Base-by-base conservation (phyloP, 257 asterid species). In the Plantago elongata region DNA sequence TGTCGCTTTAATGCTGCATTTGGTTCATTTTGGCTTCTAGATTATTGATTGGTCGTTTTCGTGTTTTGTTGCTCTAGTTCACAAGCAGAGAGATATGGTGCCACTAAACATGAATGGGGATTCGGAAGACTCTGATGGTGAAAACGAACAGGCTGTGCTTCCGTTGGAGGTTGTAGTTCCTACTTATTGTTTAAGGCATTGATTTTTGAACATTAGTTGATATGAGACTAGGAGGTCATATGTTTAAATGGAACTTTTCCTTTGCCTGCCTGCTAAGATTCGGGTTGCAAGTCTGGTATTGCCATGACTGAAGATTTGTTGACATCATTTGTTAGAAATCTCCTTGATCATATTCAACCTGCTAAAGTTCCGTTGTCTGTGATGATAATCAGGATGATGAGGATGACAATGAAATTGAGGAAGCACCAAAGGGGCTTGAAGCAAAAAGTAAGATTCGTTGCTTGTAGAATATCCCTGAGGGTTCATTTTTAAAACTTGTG, bases 41-140 rank as follows among this genome's bases (percentile, higher is more conserved):
- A 40, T 54, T 43, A 51, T 5, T 51, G 54, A 47, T 16, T 27
- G 65, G 30, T 63, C 11, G 43, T 12, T 9, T n/a, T 54, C 50
- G n/a, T 47, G 0, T 50, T 10, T 57, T 52, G 55, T 14, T 75
- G 44, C 13, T 66, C 76, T 61, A 92, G 99, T 92, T 79, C 99
- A 92, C 81, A 85, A 87, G 74, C 87, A 81, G 72, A 83, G 95
- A 65, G 96, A 92, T 68, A 63, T 86, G 27, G 70, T 92, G 49
- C 94, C 97, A 0, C 69, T 92, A 74, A 79, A 85, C 72, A 59
- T 83, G 54, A 72, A 80, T 15, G 84, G 76, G 60, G 91, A 77
- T 62, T 57, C 64, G 38, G 91, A 57, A 12, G 93, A 79, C 8
- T 83, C 99, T 10, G 99, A 86, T 70, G 97, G 83, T 66, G 99